Base-by-base conservation (phyloP, 768 basidiomycete genomes). In the Tylopilus intermedius region DNA sequence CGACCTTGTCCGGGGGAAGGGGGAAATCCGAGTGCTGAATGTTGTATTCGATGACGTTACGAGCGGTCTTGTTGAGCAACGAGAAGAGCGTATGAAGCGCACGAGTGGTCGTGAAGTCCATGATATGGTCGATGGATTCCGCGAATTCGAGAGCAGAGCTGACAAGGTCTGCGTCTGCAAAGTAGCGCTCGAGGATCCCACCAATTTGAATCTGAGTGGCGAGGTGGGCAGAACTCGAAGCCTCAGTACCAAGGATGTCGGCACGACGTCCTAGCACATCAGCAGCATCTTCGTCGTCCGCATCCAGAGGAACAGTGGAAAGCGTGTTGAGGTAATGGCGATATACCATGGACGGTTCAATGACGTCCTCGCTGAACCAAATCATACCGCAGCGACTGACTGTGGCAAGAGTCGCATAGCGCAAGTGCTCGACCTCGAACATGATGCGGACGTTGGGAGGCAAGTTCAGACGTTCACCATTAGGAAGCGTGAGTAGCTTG, bases 311-410 rank as follows among this genome's bases (percentile, higher is more conserved):
- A 1, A 86, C 75, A 2, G 83, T 74, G 0, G 85, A 77, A 26
- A 98, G 75, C 0, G 86, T 85, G 48, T 81, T 77, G 43, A 99
- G 81, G 64, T 97, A 95, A 65, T 97, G 80, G 47, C 80, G 83
- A 69, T 89, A 96, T 15, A 96, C 81, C 96, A 98, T 97, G 1
- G 78, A 73, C 6, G 94, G 84, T 58, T 91, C 87, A 26, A 99
- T 83, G 45, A 96, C 84, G 58, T 97, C 94, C 53, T 97, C 94
- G 67, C 94, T 97, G 75, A 99, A 99, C 96, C 96, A 99, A 62
- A 99, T 95, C 96, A 99, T 99, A 67, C 96, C 96, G 65, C 96
- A 99, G 51, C 96, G 94, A 82, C 93, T 96, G 77, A 99, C 96
- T 26, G 96, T 99, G 14, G 96, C 96, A 49, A 89, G 83, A 4